These are phyloP conservation scores for Cadophora luteo-olivacea DNA, from an alignment of 2,329 filamentous ascomycete species.

Conservation along the genomic window DNA sequence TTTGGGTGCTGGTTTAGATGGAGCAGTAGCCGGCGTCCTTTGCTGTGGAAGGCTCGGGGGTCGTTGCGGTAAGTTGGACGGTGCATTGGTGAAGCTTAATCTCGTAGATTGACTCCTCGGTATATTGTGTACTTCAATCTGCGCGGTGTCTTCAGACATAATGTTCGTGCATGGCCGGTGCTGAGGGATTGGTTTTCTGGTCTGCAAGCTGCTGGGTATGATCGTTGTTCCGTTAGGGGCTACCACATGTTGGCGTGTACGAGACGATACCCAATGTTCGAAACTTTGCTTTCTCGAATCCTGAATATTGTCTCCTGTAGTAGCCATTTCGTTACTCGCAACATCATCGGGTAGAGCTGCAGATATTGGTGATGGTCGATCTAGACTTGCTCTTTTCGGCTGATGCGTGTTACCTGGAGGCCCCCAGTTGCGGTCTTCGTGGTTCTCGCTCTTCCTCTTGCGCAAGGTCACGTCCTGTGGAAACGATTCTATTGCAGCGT, in stretches of 20 bases:
- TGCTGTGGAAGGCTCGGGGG: neutral
- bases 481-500: neutral
- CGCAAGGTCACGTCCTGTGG: neutral
- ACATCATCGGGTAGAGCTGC: neutral
- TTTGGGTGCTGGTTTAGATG: neutral
- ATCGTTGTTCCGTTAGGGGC: neutral
- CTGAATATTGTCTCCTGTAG: neutral
- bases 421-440: neutral
- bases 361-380: neutral
- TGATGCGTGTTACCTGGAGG: neutral
- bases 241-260: neutral
- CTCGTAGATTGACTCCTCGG: neutral
- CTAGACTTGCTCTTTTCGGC: slow-evolving; percentile 12
- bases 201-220: neutral
- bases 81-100: neutral
- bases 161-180: neutral
- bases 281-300: neutral
- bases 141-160: neutral
- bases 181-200: neutral
- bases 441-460: slow-evolving; percentile 13
- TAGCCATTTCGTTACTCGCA: neutral
- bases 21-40: neutral
- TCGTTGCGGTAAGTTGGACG: neutral
- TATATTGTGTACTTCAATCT: neutral
- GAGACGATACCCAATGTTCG: neutral